Conservation (phyloP, 345 rosid species). For the Chamaenerion angustifolium region DNA sequence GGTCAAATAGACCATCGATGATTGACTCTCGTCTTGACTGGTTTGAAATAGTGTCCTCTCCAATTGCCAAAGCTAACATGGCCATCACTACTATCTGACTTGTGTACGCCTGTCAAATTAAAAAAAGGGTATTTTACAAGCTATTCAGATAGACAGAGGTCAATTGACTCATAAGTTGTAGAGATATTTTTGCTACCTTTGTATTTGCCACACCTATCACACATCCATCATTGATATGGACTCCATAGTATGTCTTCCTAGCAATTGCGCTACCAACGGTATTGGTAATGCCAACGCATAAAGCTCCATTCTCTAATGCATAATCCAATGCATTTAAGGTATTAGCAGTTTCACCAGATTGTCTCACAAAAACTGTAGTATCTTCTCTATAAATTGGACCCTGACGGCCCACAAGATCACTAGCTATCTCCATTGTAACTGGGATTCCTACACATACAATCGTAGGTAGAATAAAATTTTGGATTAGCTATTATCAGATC, state of each 20-base stretch:
- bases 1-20: no score
- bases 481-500: no score
- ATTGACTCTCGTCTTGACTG: constrained; percentile 73
- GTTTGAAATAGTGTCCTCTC: constrained; percentile 70
- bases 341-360: constrained; percentile 99
- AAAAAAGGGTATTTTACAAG: background rate
- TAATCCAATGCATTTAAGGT: constrained; percentile 70
- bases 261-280: no score
- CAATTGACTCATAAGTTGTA: background rate
- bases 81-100: no score
- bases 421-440: constrained; percentile 96
- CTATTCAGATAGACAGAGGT: no score
- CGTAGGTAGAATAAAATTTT: no score
- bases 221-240: constrained; percentile 88
- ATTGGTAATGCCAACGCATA: no score
- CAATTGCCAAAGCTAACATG: constrained; percentile 86
- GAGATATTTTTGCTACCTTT: constrained; percentile 32
- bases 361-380: no score
- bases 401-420: constrained; percentile 84
- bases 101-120: constrained; percentile 62
- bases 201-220: constrained; percentile 98
- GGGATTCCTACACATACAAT: constrained; percentile 46
- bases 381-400: no score
- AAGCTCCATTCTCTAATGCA: constrained; percentile 75
- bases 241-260: constrained; percentile 88